Conservation (phyloP, 2,329 filamentous ascomycete genomes). For the Alternaria ventricosa region DNA sequence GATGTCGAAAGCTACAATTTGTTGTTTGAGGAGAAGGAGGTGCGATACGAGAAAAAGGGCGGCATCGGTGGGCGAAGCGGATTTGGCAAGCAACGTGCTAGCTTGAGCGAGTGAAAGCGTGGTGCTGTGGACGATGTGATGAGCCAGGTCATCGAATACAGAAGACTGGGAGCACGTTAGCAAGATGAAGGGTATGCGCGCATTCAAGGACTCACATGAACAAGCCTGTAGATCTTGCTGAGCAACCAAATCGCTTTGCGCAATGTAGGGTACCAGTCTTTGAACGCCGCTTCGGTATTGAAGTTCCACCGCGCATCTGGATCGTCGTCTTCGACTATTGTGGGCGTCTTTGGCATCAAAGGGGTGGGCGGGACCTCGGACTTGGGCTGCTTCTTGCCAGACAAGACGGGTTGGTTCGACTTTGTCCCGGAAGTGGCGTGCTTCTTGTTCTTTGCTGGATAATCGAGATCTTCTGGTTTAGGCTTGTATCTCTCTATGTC, state of each 20-base stretch:
- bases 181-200: neutral
- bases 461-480: slow-evolving; percentile 69
- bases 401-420: slow-evolving; percentile 55
- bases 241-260: slow-evolving; percentile 72
- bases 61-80: slow-evolving; percentile 71
- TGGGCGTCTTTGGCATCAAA: slow-evolving; percentile 57
- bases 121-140: slow-evolving; percentile 87
- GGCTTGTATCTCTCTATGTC: slow-evolving; percentile 72
- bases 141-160: slow-evolving; percentile 74
- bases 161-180: slow-evolving; percentile 57
- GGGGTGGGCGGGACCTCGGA: slow-evolving; percentile 41
- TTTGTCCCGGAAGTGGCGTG: slow-evolving; percentile 50
- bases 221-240: slow-evolving; percentile 72
- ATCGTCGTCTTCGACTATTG: slow-evolving; percentile 60
- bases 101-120: slow-evolving; percentile 82
- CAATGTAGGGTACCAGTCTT: slow-evolving; percentile 71
- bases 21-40: slow-evolving; percentile 91
- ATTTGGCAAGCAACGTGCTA: slow-evolving; percentile 71
- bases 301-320: slow-evolving; percentile 59
- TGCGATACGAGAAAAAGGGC: slow-evolving; percentile 96
- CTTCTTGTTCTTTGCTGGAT: slow-evolving; percentile 61
- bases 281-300: slow-evolving; percentile 63
- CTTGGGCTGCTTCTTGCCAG: slow-evolving; percentile 60
- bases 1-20: slow-evolving; percentile 95
- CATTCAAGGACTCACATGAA: slow-evolving; percentile 60